These are phyloP conservation scores for Didymella arachidicola DNA, from an alignment of 2,329 filamentous ascomycete genomes.

Conservation along the genomic window DNA sequence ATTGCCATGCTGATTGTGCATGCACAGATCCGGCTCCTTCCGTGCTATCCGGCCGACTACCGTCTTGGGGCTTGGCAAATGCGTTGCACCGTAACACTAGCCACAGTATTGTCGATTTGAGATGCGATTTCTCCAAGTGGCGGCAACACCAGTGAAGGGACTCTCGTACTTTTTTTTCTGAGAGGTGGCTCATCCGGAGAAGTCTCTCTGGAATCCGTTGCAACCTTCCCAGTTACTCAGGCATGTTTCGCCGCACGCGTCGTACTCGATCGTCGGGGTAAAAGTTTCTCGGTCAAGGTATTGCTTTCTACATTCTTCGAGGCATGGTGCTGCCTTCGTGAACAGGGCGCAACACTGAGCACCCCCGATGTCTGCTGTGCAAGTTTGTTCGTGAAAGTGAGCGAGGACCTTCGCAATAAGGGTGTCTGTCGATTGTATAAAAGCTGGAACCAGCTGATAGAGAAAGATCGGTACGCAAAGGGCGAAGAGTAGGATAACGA, in stretches of 20 bases:
- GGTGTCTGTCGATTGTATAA: slow-evolving; percentile 20
- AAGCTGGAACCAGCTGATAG: slow-evolving; percentile 30
- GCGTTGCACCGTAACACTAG: slow-evolving; percentile 9
- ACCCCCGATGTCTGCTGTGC: slow-evolving; percentile 36
- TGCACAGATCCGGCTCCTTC: slow-evolving; percentile 5
- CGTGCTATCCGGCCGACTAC: slow-evolving; percentile 20
- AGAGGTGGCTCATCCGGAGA: not conserved
- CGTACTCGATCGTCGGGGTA: slow-evolving; percentile 36
- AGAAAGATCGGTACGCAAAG: slow-evolving; percentile 31
- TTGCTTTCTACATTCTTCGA: slow-evolving; percentile 38
- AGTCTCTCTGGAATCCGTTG: not conserved
- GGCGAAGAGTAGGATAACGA: slow-evolving; percentile 24
- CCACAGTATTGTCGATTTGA: not conserved
- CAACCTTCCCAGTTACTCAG: slow-evolving; percentile 9
- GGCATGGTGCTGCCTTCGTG: slow-evolving; percentile 36
- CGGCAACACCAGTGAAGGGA: not conserved
- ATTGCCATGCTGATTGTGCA: slow-evolving; percentile 17
- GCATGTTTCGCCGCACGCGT: slow-evolving; percentile 32
- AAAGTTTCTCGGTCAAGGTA: slow-evolving; percentile 39
- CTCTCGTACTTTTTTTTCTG: not conserved
- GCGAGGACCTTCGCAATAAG: slow-evolving; percentile 7
- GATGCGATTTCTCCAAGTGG: not conserved
- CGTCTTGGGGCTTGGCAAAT: slow-evolving; percentile 14
- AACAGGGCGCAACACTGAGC: slow-evolving; percentile 37
- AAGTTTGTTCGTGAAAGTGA: slow-evolving; percentile 22